Conservation (phyloP, 768 basidiomycete genomes). For the Boletus sp. region DNA sequence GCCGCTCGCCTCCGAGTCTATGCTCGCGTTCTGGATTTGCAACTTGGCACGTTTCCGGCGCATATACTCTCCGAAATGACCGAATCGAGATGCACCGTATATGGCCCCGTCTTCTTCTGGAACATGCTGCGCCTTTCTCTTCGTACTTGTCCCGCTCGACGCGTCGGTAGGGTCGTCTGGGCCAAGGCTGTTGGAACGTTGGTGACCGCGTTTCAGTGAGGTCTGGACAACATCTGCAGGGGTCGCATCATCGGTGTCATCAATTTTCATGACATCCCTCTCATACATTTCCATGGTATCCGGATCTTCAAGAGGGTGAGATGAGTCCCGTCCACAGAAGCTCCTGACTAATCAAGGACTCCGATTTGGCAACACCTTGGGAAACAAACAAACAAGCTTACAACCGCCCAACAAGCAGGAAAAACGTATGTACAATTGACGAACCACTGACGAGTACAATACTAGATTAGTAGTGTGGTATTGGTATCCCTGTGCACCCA, state of each 20-base stretch:
- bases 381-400: conserved; percentile 7
- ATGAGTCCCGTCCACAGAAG: too few species aligned
- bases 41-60: conserved; percentile 86
- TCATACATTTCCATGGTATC: conserved; percentile 36
- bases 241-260: conserved; percentile 18
- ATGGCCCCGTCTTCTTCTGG: conserved; percentile 41
- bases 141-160: conserved; percentile 8
- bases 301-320: conserved; percentile 4
- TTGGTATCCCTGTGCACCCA: background rate
- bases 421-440: background rate
- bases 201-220: conserved; percentile 40
- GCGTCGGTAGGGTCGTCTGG: background rate
- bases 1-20: conserved; percentile 26
- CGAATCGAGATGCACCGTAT: conserved; percentile 81
- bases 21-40: conserved; percentile 68
- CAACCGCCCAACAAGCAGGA: background rate
- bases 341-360: conserved; percentile 9
- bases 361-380: conserved; percentile 6
- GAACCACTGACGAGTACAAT: background rate
- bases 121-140: conserved; percentile 16
- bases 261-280: conserved; percentile 2
- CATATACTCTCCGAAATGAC: conserved; percentile 88
- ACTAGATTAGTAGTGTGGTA: conserved; percentile 4
- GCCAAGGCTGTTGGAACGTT: conserved; percentile 23
- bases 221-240: conserved; percentile 24